Conservation (phyloP, 805 yeast genomes). For the Zygosaccharomyces pseudorouxii region DNA sequence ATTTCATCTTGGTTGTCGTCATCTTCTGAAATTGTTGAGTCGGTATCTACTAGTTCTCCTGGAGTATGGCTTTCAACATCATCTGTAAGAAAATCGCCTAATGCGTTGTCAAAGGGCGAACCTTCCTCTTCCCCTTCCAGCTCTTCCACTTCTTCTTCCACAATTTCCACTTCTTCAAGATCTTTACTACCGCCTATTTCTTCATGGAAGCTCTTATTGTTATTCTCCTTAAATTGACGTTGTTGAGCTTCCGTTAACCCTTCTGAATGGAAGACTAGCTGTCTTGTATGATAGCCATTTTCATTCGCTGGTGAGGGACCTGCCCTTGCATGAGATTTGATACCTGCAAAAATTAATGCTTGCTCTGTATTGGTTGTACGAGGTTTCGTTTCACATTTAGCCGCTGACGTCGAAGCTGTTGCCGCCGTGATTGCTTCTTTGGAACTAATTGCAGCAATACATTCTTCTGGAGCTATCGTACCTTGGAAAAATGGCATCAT, state of each 20-base stretch:
- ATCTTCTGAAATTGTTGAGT: conserved; percentile 14
- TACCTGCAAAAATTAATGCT: conserved; percentile 27
- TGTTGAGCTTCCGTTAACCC: conserved; percentile 4
- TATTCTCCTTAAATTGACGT: conserved; percentile 2
- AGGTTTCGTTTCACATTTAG: neutral
- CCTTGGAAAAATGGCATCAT: conserved; percentile 51
- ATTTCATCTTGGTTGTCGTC: conserved; percentile 10
- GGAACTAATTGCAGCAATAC: neutral
- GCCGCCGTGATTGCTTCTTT: neutral
- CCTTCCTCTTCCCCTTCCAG: neutral
- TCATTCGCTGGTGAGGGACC: conserved; percentile 1
- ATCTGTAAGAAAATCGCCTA: conserved; percentile 9
- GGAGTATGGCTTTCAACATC: conserved; percentile 9
- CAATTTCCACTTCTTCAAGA: neutral
- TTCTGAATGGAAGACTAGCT: conserved; percentile 16
- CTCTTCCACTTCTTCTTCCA: neutral
- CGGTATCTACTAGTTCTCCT: conserved; percentile 13
- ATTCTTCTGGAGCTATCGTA: conserved; percentile 30
- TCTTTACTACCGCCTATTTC: neutral
- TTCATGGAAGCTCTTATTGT: neutral
- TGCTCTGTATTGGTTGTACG: conserved; percentile 20
- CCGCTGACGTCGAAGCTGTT: neutral
- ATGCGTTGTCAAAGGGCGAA: conserved; percentile 5
- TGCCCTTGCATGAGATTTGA: conserved; percentile 12
- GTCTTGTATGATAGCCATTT: conserved; percentile 10